Conservation (phyloP, 2,329 filamentous ascomycete species). For the Aspergillus sp. region DNA sequence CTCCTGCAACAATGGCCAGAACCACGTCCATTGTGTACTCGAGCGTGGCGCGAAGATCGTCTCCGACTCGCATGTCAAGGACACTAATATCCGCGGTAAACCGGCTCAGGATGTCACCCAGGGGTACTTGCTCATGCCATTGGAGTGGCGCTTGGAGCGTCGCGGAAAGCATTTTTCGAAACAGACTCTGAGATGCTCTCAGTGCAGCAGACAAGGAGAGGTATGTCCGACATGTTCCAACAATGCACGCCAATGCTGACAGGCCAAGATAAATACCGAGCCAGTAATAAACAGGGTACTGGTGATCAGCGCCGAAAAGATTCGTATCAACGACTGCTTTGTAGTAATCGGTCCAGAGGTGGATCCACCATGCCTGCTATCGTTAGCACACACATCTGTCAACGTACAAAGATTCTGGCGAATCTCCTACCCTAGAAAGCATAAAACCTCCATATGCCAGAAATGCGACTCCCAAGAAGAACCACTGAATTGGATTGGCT, state of each 20-base stretch:
- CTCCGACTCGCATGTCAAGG: constrained; percentile 66
- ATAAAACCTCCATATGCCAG: not conserved
- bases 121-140: constrained; percentile 74
- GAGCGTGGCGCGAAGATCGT: constrained; percentile 40
- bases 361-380: not conserved
- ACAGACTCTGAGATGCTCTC: not conserved
- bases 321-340: not conserved
- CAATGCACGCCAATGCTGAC: constrained; percentile 45
- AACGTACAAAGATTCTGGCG: too few species aligned
- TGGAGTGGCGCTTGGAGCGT: constrained; percentile 64
- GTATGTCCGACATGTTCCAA: constrained; percentile 4
- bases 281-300: not conserved
- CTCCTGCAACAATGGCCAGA: constrained; percentile 50
- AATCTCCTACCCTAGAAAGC: not conserved
- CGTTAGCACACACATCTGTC: not conserved
- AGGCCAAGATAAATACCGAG: not conserved
- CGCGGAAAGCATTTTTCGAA: not conserved
- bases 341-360: not conserved
- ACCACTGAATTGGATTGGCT: not conserved
- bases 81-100: constrained; percentile 74
- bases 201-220: constrained; percentile 2
- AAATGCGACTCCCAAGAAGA: not conserved
- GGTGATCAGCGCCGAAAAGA: not conserved
- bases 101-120: constrained; percentile 71
- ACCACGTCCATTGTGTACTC: constrained; percentile 3